These are phyloP conservation scores for Fraxinus angustifolia DNA, from an alignment of 305 asterid genomes.

Conservation along the genomic window DNA sequence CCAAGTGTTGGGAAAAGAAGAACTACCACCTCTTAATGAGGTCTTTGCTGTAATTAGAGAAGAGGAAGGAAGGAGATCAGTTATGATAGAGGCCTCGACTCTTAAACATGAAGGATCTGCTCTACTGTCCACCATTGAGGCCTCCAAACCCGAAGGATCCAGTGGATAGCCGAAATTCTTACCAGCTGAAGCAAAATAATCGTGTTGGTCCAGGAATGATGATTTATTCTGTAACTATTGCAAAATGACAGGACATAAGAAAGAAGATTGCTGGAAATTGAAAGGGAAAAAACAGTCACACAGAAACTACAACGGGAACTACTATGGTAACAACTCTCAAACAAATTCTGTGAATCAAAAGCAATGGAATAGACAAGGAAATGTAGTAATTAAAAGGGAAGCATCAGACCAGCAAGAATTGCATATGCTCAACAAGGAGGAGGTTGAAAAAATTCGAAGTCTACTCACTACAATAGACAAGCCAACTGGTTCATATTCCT, in stretches of 20 bases:
- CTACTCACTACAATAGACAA: neutral
- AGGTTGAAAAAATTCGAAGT: neutral
- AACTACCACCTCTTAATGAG: neutral
- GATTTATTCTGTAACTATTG: neutral
- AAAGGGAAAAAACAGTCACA: neutral
- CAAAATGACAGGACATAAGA: neutral
- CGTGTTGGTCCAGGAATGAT: neutral
- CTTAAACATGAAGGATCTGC: neutral
- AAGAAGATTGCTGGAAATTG: neutral
- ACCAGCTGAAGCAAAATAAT: neutral
- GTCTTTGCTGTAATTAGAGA: neutral
- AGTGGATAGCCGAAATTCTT: neutral
- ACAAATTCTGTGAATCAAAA: neutral
- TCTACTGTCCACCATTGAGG: neutral
- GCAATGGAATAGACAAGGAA: neutral
- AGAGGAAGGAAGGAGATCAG: neutral
- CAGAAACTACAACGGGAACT: neutral
- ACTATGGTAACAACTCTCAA: neutral
- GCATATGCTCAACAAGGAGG: neutral
- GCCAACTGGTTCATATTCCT: neutral
- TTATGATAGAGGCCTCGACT: neutral
- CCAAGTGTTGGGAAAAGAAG: neutral
- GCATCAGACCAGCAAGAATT: neutral
- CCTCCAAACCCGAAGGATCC: neutral
- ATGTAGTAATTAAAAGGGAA: neutral